Base-by-base conservation (phyloP, 2,329 filamentous ascomycete genomes). In the Monilinia fructicola region DNA sequence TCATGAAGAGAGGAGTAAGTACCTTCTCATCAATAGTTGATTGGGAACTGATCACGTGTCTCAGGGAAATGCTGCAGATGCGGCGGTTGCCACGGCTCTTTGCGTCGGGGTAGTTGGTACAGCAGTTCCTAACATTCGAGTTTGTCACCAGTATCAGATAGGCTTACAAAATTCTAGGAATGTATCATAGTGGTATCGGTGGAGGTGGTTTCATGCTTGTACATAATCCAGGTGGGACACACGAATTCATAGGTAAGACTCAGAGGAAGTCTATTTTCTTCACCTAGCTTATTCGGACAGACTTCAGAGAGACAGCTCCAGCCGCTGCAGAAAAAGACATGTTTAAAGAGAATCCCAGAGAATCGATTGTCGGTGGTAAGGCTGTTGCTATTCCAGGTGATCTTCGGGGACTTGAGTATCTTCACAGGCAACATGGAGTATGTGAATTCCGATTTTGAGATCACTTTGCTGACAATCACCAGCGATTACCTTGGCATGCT, bases 191-290 rank as follows among this genome's bases (percentile, higher is more conserved):
- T 52, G 93, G 94, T 21, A 90, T 97, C 67, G 93, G 91, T 26
- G 94, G 94, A 9, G 94, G 94, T 52, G 94, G 94, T 2, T 98
- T 98, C 78, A 90, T 93, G 84, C 82, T 97, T 6, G 85, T 97
- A 6, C 87, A 91, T 58, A 83, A 86, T 44, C 79, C 85, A 21
- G 81, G 91, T 67, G 92, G 92, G n/a, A 81, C 82, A 23, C 96
- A 93, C 75, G 92, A 96, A 75, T 88, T 89, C 67, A 87, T 98
- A 71, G 74, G 74, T 75, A 64, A 7, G 68, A 9, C 35, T 21
- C 28, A 48, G 2, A 53, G n/a, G 23, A 55, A 7, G 6, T 23
- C 48, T 40, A 28, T 26, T 48, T 48, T n/a, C 21, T 60, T 28
- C 23, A 58, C 44, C 2, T 35, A 9, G 28, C 46, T 59, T 70